These are phyloP conservation scores for Penicillium canariense DNA, from an alignment of 495 filamentous ascomycete genomes.

Conservation along the genomic window DNA sequence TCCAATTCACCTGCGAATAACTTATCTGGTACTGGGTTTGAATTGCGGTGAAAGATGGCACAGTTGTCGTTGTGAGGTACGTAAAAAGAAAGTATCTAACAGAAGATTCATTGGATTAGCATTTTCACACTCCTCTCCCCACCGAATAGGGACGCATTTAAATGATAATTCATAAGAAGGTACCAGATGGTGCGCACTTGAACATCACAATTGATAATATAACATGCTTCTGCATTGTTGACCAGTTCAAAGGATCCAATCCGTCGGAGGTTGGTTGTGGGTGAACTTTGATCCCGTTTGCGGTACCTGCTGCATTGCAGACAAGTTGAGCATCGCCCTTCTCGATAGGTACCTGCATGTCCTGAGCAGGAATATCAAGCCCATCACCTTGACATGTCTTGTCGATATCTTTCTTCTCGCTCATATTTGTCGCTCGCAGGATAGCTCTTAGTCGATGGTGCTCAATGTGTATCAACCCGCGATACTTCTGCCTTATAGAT, in stretches of 20 bases:
- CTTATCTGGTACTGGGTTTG: conserved; percentile 48
- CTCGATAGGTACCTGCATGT: neutral
- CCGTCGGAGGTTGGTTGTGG: conserved; percentile 53
- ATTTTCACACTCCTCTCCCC: neutral
- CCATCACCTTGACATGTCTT: neutral
- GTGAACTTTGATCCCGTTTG: conserved; percentile 40
- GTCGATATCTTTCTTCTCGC: neutral
- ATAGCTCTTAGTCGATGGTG: neutral
- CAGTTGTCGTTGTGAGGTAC: conserved; percentile 61
- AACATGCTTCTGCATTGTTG: conserved; percentile 45
- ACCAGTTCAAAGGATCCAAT: conserved; percentile 61
- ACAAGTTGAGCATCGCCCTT: conserved; percentile 11
- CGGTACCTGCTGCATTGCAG: conserved; percentile 13
- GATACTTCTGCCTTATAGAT: neutral
- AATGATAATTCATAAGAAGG: neutral
- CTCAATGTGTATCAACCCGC: neutral
- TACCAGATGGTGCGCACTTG: conserved; percentile 34
- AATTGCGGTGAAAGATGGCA: conserved; percentile 55
- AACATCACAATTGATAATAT: conserved; percentile 58
- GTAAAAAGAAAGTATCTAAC: conserved; percentile 64
- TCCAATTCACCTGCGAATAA: conserved; percentile 60
- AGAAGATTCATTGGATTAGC: neutral
- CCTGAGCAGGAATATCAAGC: neutral
- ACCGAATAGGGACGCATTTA: no score
- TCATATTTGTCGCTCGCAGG: neutral